Evolutionary conservation across 306 rosid species (phyloP).

Genomic region (Adenanthera pavonina): DNA sequence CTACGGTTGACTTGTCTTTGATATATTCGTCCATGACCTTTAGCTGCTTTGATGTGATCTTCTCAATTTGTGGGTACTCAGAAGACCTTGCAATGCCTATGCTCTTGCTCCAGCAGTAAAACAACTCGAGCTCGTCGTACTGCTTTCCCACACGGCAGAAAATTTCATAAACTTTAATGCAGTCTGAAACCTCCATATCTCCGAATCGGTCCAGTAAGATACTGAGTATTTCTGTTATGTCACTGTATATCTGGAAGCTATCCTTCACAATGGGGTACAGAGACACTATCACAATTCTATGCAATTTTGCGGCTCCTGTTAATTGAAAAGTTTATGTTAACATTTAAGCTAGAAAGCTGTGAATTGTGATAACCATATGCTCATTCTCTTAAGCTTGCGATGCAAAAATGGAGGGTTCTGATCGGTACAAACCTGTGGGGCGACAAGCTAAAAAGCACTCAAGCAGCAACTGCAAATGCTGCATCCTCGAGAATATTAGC

Average conservation of each 20-base stretch:
- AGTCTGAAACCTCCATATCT: constrained; percentile 60
- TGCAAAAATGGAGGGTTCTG: not conserved
- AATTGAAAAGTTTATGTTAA: constrained; percentile 13
- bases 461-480: constrained; percentile 82
- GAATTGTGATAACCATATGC: not conserved
- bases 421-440: constrained; percentile 75
- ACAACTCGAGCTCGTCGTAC: constrained; percentile 78
- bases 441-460: constrained; percentile 91
- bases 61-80: constrained; percentile 85
- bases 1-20: constrained; percentile 53
- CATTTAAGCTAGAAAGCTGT: not conserved
- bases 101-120: constrained; percentile 71
- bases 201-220: constrained; percentile 69
- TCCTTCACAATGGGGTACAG: constrained; percentile 76
- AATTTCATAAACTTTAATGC: constrained; percentile 68
- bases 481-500: constrained; percentile 67
- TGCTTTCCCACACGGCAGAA: constrained; percentile 84
- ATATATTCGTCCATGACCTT: constrained; percentile 85
- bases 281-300: constrained; percentile 77
- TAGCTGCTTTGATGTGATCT: constrained; percentile 68
- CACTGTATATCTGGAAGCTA: constrained; percentile 75
- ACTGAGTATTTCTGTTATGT: constrained; percentile 65
- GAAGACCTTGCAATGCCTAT: constrained; percentile 79
- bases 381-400: not conserved
- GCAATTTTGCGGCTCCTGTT: constrained; percentile 76